Evolutionary conservation across 371 early-diverging fungal species (phyloP), one percentile per base, ranked within the genome.

Genomic region (Apophysomyces ossiformis): DNA sequence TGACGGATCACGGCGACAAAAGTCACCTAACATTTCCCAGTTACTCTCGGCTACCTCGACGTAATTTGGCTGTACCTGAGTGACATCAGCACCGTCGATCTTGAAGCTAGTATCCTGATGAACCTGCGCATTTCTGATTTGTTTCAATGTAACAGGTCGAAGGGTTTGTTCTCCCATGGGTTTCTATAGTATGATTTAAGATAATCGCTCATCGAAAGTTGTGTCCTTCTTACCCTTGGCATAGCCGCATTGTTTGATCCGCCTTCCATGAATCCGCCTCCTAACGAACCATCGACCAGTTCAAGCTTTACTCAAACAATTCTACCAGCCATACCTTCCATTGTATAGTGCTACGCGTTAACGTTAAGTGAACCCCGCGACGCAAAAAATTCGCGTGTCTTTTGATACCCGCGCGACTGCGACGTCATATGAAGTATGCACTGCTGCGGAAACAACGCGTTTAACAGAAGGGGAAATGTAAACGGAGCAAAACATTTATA

Each of bases 141-240:
- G 92, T 67, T 89, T 89, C 60, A 93, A 77, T 16, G 93, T 91
- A 39, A 94, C 85, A 5, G 94, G 90, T 57, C 92, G 83, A 13
- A 93, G 70, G 0, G 84, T 77, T 57, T 83, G 76, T 45, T 81
- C 81, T 21, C 74, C 70, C 65, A 73, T 66, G 2, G 76, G 72
- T 69, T 58, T 75, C 81, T 81, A 68, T 36, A 36, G 35, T 35
- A 2, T 9, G 0, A 21, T n/a, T 8, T 41, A 1, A 41, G 8
- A 41, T 32, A 50, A 50, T 21, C 16, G 4, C 1, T 26, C 32
- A 26, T 3, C 32, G 4, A 50, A 50, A 5, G 35, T 7, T 26
- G 21, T 7, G 54, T 32, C n/a, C 54, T 5, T n/a, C 9, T 50
- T 50, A 50, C 54, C 21, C 54, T 50, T 7, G 54, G 21, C 21